phyloP scores from a whole-genome alignment of 2,329 filamentous ascomycete species.

The Atkinsonella hypoxylon region DNA sequence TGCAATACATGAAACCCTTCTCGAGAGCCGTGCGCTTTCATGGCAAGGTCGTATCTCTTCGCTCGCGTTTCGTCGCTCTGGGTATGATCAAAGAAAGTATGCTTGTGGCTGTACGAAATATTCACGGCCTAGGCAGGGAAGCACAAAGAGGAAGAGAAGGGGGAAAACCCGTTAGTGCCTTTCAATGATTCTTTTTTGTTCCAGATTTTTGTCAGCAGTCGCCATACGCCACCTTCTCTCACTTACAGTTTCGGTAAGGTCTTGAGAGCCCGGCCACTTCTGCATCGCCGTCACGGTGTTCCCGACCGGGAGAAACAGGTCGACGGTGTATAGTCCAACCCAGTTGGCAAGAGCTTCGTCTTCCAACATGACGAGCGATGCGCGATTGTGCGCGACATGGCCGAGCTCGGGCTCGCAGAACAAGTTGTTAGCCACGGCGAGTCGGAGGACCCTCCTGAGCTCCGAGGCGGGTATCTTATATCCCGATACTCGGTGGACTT shows the following conservation, averaged over 20 bases:
- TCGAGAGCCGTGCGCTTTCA: conserved; percentile 16
- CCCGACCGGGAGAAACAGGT: conserved; percentile 19
- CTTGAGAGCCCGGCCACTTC: conserved; percentile 24
- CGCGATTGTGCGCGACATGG: conserved; percentile 26
- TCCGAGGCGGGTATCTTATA: conserved; percentile 22
- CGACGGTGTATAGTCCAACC: conserved; percentile 18
- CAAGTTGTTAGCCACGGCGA: conserved; percentile 26
- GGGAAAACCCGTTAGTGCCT: no score
- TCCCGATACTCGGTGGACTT: conserved; percentile 20
- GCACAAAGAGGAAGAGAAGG: neutral
- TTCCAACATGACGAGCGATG: conserved; percentile 19
- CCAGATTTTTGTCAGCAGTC: no score
- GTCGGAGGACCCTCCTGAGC: conserved; percentile 25
- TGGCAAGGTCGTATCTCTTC: conserved; percentile 20
- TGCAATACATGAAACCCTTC: conserved; percentile 14
- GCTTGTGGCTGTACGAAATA: conserved; percentile 13
- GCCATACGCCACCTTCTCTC: no score
- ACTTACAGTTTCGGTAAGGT: conserved; percentile 20
- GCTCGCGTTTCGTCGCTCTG: conserved; percentile 14
- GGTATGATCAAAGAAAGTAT: conserved; percentile 17
- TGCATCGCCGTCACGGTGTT: conserved; percentile 22
- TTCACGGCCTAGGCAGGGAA: conserved; percentile 14
- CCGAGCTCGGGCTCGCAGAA: conserved; percentile 27
- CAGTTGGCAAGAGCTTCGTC: conserved; percentile 18
- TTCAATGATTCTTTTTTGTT: no score